Conservation (phyloP, 1,139 yeast species). For the Kodamaea plutei region DNA sequence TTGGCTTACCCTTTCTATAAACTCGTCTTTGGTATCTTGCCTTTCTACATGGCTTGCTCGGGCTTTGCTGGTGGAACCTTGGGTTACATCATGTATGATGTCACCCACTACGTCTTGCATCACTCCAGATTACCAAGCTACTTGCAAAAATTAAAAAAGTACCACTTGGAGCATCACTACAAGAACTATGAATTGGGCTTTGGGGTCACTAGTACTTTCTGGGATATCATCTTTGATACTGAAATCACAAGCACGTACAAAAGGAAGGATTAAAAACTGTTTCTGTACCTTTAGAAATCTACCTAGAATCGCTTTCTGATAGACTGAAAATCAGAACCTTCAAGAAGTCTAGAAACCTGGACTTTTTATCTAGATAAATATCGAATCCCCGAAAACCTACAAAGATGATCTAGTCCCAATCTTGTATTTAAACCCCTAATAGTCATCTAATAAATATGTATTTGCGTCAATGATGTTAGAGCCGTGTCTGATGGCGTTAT, state of each 20-base stretch:
- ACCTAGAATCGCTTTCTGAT: neutral
- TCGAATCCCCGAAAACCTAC: no score
- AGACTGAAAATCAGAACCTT: no score
- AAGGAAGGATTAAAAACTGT: slow-evolving; percentile 25
- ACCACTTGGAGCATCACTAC: slow-evolving; percentile 96
- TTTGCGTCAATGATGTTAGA: slow-evolving; percentile 9
- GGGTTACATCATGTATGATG: slow-evolving; percentile 89
- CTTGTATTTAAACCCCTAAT: no score
- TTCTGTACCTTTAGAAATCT: no score
- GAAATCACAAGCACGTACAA: slow-evolving; percentile 37
- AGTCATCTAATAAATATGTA: slow-evolving; percentile 9
- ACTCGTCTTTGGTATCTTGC: slow-evolving; percentile 36
- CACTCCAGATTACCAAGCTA: slow-evolving; percentile 76
- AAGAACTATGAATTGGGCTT: slow-evolving; percentile 94
- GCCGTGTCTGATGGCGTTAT: slow-evolving; percentile 7
- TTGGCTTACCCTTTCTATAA: slow-evolving; percentile 44
- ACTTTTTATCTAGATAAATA: no score
- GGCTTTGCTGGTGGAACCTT: slow-evolving; percentile 91
- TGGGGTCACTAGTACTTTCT: slow-evolving; percentile 89
- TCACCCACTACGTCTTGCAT: slow-evolving; percentile 82
- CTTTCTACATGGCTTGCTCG: slow-evolving; percentile 46
- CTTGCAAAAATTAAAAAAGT: slow-evolving; percentile 74
- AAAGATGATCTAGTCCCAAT: no score
- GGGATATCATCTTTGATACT: slow-evolving; percentile 91
- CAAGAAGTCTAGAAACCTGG: no score